Percentiles rank a stretch among this genome's conserved stretches.
phyloP scores from a whole-genome alignment of 2,329 filamentous ascomycete genomes.

The Lachnellula hyalina region DNA sequence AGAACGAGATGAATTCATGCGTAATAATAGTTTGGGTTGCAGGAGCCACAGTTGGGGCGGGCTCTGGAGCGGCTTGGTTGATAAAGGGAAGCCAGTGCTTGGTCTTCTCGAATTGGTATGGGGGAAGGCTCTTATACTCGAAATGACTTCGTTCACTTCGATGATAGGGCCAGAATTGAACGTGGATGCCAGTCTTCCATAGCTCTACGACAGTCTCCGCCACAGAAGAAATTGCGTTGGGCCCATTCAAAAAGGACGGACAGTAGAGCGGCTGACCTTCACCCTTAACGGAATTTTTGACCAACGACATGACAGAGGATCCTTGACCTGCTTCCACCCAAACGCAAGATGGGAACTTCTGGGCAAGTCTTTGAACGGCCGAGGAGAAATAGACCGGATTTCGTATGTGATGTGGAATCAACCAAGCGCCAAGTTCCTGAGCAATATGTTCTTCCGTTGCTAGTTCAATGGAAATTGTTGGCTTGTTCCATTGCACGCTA shows the following conservation, averaged over 20 bases:
- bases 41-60: neutral
- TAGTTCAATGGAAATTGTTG: conserved; percentile 7
- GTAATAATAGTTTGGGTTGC: conserved; percentile 6
- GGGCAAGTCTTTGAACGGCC: conserved; percentile 23
- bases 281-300: neutral
- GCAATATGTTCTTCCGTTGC: neutral
- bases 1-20: conserved; percentile 28
- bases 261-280: neutral
- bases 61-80: conserved; percentile 12
- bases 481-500: neutral
- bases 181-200: conserved; percentile 28
- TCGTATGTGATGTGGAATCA: conserved; percentile 21
- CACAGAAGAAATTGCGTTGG: conserved; percentile 10
- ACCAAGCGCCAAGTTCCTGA: neutral
- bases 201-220: conserved; percentile 22
- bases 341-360: conserved; percentile 4
- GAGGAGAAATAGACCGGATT: conserved; percentile 25
- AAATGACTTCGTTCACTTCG: conserved; percentile 19
- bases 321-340: conserved; percentile 26
- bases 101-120: conserved; percentile 34
- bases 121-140: conserved; percentile 24
- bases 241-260: neutral
- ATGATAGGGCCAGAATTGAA: conserved; percentile 31
- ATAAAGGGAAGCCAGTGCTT: conserved; percentile 28
- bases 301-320: conserved; percentile 18